Conservation (phyloP, 768 basidiomycete species). For the Termitomyces sp. region DNA sequence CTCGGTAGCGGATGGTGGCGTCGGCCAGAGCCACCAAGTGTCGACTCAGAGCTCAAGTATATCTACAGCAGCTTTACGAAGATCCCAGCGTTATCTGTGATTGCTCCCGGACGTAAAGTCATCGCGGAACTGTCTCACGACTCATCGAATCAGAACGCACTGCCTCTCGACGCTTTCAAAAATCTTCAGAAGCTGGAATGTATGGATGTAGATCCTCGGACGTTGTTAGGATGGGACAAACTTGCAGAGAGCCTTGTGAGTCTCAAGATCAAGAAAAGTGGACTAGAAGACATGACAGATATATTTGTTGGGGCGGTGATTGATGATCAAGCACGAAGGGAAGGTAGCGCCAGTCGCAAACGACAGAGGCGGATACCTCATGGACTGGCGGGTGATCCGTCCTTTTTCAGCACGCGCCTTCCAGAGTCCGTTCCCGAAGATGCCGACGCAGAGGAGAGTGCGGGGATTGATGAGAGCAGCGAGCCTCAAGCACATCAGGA, state of each 20-base stretch:
- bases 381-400: conserved; percentile 33
- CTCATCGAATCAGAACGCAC: conserved; percentile 63
- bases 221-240: conserved; percentile 79
- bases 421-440: conserved; percentile 58
- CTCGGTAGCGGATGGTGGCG: conserved; percentile 74
- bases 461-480: conserved; percentile 14
- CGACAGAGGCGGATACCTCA: conserved; percentile 40
- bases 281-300: conserved; percentile 75
- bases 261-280: conserved; percentile 74
- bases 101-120: conserved; percentile 56
- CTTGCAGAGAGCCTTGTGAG: conserved; percentile 66
- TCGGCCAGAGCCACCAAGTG: conserved; percentile 45
- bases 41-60: conserved; percentile 77
- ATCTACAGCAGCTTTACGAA: conserved; percentile 90
- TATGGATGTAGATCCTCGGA: conserved; percentile 76
- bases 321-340: conserved; percentile 67
- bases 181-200: conserved; percentile 74
- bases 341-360: conserved; percentile 45
- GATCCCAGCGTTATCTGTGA: conserved; percentile 71
- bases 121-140: conserved; percentile 69
- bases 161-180: conserved; percentile 84
- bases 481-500: conserved; percentile 12
- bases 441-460: conserved; percentile 19
- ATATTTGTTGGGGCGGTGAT: conserved; percentile 74
- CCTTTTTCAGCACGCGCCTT: conserved; percentile 44